A percentile compares a stretch with the other conserved stretches of the same genome.
Evolutionary conservation across 768 basidiomycete genomes (phyloP).

Genomic region (Agrocybe praecox): DNA sequence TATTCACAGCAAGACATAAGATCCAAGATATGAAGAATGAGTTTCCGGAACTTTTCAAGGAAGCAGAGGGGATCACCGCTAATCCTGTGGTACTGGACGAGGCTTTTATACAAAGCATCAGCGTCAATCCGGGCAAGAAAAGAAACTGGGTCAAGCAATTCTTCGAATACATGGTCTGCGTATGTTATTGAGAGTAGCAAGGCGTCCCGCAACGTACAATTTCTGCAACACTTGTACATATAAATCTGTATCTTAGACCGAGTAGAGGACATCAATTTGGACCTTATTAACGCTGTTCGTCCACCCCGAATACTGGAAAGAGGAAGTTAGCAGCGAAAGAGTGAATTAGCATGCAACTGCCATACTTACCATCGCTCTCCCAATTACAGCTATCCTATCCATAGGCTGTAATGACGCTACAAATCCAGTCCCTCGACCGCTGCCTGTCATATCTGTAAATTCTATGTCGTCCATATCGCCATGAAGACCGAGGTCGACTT

Average conservation of each 20-base stretch:
- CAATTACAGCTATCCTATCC: background rate
- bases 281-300: background rate
- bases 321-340: background rate
- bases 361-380: background rate
- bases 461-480: conserved; percentile 2
- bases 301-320: background rate
- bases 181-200: background rate
- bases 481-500: background rate
- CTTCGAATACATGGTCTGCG: background rate
- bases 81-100: too few species aligned
- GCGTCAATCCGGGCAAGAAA: too few species aligned
- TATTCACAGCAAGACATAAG: background rate
- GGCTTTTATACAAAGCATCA: too few species aligned
- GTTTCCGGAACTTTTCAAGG: background rate
- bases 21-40: background rate
- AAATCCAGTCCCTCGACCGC: conserved; percentile 6
- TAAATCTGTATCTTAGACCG: background rate
- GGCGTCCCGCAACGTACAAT: too few species aligned
- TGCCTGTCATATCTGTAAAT: conserved; percentile 8
- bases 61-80: background rate
- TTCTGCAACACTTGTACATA: background rate
- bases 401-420: background rate
- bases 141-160: background rate
- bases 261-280: background rate
- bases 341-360: background rate